Base-by-base conservation (phyloP, 208 protist species). In the Wallacemonas rigidus region DNA sequence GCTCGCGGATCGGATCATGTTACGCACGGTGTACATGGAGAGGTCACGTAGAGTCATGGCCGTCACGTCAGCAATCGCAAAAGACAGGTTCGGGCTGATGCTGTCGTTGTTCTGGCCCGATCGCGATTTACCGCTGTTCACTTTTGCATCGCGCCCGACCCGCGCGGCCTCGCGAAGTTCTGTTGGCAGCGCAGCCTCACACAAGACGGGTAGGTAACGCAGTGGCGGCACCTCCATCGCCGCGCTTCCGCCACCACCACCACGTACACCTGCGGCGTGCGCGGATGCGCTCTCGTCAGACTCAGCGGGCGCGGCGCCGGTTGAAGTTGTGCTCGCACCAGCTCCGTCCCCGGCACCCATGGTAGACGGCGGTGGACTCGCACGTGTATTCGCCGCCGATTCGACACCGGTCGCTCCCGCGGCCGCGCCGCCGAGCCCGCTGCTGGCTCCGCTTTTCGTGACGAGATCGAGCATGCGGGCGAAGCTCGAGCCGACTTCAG, bases 1-100 rank as follows among this genome's bases (percentile, higher is more conserved):
- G 14, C 75, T 67, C 39, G 88, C 79, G 43, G 75, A 61, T 43
- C 70, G 75, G 50, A 94, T 82, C 81, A 90, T 88, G 45, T 73
- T 63, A 43, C 81, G 83, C 1, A 96, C 86, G 1, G 81, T 78
- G 41, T 77, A 75, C 56, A 94, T 76, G 3, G 91, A 96, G n/a
- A 92, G 68, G 64, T 89, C 81, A 12, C 86, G 82, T 63, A 96
- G 78, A 40, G 82, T 77, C 35, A 71, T 55, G 45, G 48, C 47
- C 35, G 69, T 61, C 36, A 6, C 35, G 38, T 62, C 56, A 6
- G 36, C 38, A 8, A 62, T 9, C 8, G 56, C 56, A 26, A 62
- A 62, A 9, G 56, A 62, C 36, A 62, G 56, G 38, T 62, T 62
- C 36, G 6, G 11, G 7, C 7, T 38, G 36, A 62, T 9, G 26